phyloP scores from a whole-genome alignment of 2,329 filamentous ascomycete species.

The Paecilomyces formosus region DNA sequence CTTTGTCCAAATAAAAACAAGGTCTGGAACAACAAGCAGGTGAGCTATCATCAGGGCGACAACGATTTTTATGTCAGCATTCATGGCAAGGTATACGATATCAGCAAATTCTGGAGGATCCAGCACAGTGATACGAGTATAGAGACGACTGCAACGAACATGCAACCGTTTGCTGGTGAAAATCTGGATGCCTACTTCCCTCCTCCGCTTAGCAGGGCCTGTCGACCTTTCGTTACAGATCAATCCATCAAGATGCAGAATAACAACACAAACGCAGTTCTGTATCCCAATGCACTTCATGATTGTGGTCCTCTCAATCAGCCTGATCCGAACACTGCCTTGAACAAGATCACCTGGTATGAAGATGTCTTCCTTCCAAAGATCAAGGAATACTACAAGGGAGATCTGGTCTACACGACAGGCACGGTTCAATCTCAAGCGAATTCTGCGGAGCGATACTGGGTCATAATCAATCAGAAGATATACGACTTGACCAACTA shows the following conservation, averaged over 20 bases:
- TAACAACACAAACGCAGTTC: slow-evolving; percentile 57
- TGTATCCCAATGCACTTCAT: slow-evolving; percentile 55
- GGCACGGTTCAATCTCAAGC: slow-evolving; percentile 58
- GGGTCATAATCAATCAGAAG: slow-evolving; percentile 68
- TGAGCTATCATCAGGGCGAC: slow-evolving; percentile 61
- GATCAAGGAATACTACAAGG: slow-evolving; percentile 82
- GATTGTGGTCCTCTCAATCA: slow-evolving; percentile 57
- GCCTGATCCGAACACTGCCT: slow-evolving; percentile 47
- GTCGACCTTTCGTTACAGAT: slow-evolving; percentile 61
- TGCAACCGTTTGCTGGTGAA: slow-evolving; percentile 70
- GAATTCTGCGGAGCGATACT: slow-evolving; percentile 58
- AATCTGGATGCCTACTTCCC: slow-evolving; percentile 82
- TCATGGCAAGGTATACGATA: slow-evolving; percentile 83
- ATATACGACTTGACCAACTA: slow-evolving; percentile 93
- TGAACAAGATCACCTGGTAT: slow-evolving; percentile 71
- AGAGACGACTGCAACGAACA: slow-evolving; percentile 53
- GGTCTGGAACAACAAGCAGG: slow-evolving; percentile 68
- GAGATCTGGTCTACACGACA: slow-evolving; percentile 67
- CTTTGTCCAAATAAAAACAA: slow-evolving; percentile 90
- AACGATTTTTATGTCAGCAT: slow-evolving; percentile 83
- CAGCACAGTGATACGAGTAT: slow-evolving; percentile 71
- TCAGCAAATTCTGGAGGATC: slow-evolving; percentile 76
- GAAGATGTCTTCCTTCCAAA: slow-evolving; percentile 61
- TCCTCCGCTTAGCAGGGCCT: slow-evolving; percentile 67
- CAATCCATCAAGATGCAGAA: slow-evolving; percentile 46